phyloP scores from a whole-genome alignment of 352 stramenopile species.

The Ophiocytium majus region DNA sequence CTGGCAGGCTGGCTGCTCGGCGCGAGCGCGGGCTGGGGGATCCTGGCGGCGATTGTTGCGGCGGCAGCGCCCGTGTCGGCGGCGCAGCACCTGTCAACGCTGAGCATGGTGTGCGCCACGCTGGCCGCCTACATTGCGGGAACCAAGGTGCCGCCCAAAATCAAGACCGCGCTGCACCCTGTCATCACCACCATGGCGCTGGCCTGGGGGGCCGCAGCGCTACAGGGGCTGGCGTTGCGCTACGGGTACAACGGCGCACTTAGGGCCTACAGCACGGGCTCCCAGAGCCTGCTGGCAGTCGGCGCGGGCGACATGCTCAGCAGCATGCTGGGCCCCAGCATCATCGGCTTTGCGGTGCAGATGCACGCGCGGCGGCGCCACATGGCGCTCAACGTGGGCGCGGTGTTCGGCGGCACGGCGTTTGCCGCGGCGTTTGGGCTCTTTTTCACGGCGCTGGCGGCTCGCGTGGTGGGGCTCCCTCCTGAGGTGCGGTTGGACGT shows the following conservation, averaged over 20 bases:
- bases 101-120: conserved; percentile 63
- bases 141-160: conserved; percentile 61
- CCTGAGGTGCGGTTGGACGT: conserved; percentile 61
- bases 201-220: conserved; percentile 58
- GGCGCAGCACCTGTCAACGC: conserved; percentile 52
- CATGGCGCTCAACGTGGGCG: conserved; percentile 31
- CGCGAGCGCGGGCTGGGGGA: too few species aligned
- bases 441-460: conserved; percentile 61
- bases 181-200: conserved; percentile 64
- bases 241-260: conserved; percentile 60
- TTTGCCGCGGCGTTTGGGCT: conserved; percentile 50
- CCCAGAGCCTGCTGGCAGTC: conserved; percentile 46
- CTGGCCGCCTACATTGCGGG: conserved; percentile 65
- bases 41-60: too few species aligned
- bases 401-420: conserved; percentile 35
- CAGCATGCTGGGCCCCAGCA: conserved; percentile 66
- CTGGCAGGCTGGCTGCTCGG: too few species aligned
- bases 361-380: conserved; percentile 55
- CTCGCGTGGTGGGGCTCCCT: conserved; percentile 56
- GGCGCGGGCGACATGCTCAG: conserved; percentile 68
- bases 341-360: conserved; percentile 67
- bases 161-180: conserved; percentile 66
- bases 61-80: too few species aligned
- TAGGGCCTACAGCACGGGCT: conserved; percentile 60
- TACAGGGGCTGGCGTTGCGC: conserved; percentile 46